Base-by-base conservation (phyloP, 1,284 basidiomycete genomes). In the Fereydounia khargensis region DNA sequence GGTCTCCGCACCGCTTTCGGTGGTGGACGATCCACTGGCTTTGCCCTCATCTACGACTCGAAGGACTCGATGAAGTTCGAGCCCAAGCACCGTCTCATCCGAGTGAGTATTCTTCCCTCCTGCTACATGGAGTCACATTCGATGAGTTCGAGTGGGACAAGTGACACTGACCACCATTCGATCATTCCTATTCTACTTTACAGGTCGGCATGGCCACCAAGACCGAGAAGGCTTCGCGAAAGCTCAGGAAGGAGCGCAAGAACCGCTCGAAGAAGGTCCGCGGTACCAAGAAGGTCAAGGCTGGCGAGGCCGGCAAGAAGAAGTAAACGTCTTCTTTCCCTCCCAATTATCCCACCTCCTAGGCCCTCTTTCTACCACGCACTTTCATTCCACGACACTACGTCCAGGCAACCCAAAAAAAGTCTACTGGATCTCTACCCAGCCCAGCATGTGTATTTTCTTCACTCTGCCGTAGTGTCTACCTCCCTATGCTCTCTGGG, bases 231-330 rank as follows among this genome's bases (percentile, higher is more conserved):
- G 81, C 94, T 53, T 91, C 89, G 70, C 88, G 95, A 76, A 98
- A 98, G 80, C 86, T 98, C 79, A 87, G 95, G 80, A 97, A 98
- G 83, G 95, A 98, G 84, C 85, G 95, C 76, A 99, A 99, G 86
- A 99, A 99, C 82, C 86, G 95, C 78, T 84, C 87, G 78, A 89
- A 89, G 82, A 95, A 95, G 86, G 90, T 89, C 58, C 83, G 86
- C 67, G 91, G 95, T 76, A 59, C 61, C 56, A 64, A 67, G 61
- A 75, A 75, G 70, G 57, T 44, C 64, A 68, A 66, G 57, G 56
- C 56, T 37, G 38, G 47, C 42, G 68, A 58, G n/a, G 46, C 57
- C 47, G 31, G 36, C 49, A 68, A 68, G 66, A 70, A 70, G 68
- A 68, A 68, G 65, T 68, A 68, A 68, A 46, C 36, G 30, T 34